A percentile compares a stretch with the other conserved stretches of the same genome.
Evolutionary conservation across 176 grass and related monocot genomes (phyloP).

Genomic region (Aegilops umbellulata): DNA sequence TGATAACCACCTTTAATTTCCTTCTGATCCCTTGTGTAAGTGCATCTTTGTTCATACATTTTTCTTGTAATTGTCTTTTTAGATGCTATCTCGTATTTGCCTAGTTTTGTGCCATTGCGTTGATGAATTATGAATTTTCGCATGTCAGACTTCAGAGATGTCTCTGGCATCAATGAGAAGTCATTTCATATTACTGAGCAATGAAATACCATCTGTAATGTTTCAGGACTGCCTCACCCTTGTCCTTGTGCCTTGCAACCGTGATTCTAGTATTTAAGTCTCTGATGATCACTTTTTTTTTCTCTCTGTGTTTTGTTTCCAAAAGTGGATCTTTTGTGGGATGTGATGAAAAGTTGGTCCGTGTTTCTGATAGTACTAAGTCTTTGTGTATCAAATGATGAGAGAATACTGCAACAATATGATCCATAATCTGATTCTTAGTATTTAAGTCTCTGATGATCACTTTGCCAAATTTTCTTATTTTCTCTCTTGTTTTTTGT

Average conservation of each 20-base stretch:
- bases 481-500: no score
- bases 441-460: no score
- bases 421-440: no score
- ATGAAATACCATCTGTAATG: not conserved
- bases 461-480: no score
- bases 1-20: constrained; percentile 21
- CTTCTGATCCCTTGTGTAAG: constrained; percentile 28
- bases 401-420: no score
- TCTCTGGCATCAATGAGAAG: constrained; percentile 53
- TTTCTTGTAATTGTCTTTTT: not conserved
- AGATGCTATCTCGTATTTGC: not conserved
- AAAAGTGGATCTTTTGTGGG: not conserved
- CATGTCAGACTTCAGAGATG: constrained; percentile 74
- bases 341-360: constrained; percentile 55
- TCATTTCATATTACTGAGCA: constrained; percentile 45
- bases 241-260: no score
- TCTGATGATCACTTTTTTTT: not conserved
- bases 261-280: constrained; percentile 70
- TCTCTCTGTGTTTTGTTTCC: no score
- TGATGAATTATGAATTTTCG: constrained; percentile 57
- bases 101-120: not conserved
- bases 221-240: no score
- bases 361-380: constrained; percentile 48
- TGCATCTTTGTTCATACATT: not conserved
- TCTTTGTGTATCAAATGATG: no score